Evolutionary conservation across 2,329 filamentous ascomycete genomes (phyloP), one percentile per base, ranked within the genome.

Genomic region (Emmonsiellopsis sp.): DNA sequence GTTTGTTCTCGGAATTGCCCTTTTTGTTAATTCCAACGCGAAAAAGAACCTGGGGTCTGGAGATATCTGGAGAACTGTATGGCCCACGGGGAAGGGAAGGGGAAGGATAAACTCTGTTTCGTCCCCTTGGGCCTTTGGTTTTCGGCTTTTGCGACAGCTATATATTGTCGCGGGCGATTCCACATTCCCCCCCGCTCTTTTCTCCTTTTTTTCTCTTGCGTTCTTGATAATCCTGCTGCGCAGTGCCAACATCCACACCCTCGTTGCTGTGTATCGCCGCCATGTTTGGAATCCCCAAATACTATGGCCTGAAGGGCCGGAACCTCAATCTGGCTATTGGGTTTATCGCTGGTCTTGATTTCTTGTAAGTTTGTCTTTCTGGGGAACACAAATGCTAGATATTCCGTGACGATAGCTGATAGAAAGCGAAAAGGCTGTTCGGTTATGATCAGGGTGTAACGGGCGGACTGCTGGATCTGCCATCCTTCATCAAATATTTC

Each of bases 391-490:
- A 26, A 26, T 26, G 20, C 20, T 26, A 26, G 20, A 26, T 26
- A 26, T 26, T 26, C 20, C 20, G 20, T 26, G 20, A 1, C 3
- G 20, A 26, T 26, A 26, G 20, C 20, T 26, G 20, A 26, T 15
- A 35, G 51, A 20, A 10, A 51, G 8, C 15, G 4, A 51, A 49
- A 35, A 50, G 46, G 56, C 63, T 73, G 1, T 71, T 71, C 43
- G 68, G 69, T 48, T 73, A 72, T 57, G 70, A 70, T 56, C 67
- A 65, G 60, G 73, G 71, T 65, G 72, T 75, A 5, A 71, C 72
- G 31, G 73, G 73, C 45, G 73, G 73, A 51, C 65, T 76, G 3
- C 63, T 76, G 50, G 72, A 69, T 6, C 63, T 75, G 5, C 52
- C 65, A 0, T 70, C 69, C 0, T 76, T 76, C 59, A 61, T 65